phyloP scores from a whole-genome alignment of 1,284 basidiomycete genomes.

The Somion occarium region DNA sequence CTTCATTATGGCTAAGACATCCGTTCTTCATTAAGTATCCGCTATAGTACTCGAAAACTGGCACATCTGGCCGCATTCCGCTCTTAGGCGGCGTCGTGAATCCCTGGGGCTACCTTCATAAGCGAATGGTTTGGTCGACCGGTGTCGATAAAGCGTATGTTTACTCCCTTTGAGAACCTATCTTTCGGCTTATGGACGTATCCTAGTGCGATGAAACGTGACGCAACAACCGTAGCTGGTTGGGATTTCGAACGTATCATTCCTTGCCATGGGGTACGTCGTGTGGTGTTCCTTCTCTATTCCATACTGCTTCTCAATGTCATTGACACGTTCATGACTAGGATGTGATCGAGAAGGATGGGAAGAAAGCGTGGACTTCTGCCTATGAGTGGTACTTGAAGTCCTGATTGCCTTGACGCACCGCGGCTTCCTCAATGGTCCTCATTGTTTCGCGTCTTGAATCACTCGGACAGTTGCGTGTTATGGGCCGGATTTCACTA shows the following conservation, averaged over 20 bases:
- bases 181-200: background rate
- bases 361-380: conserved; percentile 62
- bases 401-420: background rate
- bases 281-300: background rate
- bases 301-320: conserved; percentile 1
- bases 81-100: conserved; percentile 41
- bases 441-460: background rate
- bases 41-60: conserved; percentile 47
- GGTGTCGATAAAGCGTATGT: conserved; percentile 62
- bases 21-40: background rate
- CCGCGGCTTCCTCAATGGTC: background rate
- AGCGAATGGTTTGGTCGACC: conserved; percentile 44
- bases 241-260: conserved; percentile 92
- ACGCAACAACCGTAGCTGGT: conserved; percentile 64
- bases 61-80: conserved; percentile 42
- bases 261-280: conserved; percentile 84
- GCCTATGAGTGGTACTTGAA: conserved; percentile 27
- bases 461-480: background rate
- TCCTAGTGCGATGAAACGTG: conserved; percentile 65
- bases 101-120: conserved; percentile 59
- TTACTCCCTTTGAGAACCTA: background rate
- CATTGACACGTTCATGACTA: conserved; percentile 20
- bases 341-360: conserved; percentile 79
- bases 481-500: background rate
- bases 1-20: conserved; percentile 10